A percentile compares a stretch with the other conserved stretches of the same genome.
phyloP scores from a whole-genome alignment of 1,284 basidiomycete species.

The Sporisorium reilianum region DNA sequence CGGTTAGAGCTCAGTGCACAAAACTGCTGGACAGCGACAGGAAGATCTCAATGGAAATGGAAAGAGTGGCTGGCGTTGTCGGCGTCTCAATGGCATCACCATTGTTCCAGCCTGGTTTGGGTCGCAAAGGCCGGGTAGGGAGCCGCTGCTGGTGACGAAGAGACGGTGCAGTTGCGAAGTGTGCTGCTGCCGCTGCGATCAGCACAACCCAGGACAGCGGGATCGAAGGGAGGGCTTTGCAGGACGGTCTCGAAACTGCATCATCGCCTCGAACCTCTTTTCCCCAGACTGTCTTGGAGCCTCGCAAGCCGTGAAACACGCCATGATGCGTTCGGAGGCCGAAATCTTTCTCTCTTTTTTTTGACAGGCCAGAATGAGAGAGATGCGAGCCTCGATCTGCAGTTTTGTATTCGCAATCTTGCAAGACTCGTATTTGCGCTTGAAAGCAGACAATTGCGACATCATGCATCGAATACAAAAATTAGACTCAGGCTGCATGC shows the following conservation, averaged over 20 bases:
- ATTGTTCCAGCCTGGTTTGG: constrained; percentile 7
- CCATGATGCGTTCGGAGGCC: constrained; percentile 5
- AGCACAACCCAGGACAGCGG: constrained; percentile 2
- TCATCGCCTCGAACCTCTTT: too few species aligned
- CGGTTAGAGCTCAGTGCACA: too few species aligned
- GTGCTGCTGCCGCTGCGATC: too few species aligned
- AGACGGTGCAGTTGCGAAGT: not conserved
- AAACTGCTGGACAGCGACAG: too few species aligned
- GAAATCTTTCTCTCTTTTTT: constrained; percentile 4
- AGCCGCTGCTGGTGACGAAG: constrained; percentile 9
- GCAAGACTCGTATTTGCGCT: not conserved
- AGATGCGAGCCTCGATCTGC: constrained; percentile 43
- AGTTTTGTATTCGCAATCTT: constrained; percentile 34
- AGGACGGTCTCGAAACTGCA: too few species aligned
- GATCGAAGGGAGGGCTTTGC: constrained; percentile 7
- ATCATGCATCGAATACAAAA: constrained; percentile 14
- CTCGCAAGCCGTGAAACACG: too few species aligned
- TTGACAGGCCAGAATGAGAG: too few species aligned
- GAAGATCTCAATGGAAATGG: too few species aligned
- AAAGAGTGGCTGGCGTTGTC: not conserved
- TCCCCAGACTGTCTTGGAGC: not conserved
- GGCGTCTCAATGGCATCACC: constrained; percentile 27
- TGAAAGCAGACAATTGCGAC: not conserved
- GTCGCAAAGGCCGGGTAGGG: constrained; percentile 1
- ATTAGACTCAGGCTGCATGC: constrained; percentile 18